These are phyloP conservation scores for Pisolithus orientalis DNA, from an alignment of 768 basidiomycete genomes.

Conservation along the genomic window DNA sequence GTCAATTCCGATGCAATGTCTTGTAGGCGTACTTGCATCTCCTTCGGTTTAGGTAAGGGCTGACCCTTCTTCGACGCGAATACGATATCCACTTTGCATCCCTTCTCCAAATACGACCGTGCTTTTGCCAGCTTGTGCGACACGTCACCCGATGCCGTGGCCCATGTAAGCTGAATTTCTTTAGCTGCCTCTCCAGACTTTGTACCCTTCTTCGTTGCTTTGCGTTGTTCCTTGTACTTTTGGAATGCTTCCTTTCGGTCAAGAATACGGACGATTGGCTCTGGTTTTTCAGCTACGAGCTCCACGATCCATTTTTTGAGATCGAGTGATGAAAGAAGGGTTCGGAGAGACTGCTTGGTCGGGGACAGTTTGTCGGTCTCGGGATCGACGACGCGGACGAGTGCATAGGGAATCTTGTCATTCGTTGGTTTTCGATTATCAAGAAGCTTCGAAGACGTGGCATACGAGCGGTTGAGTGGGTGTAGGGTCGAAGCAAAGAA, in stretches of 20 bases:
- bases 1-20: constrained; percentile 36
- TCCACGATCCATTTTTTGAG: constrained; percentile 41
- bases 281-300: constrained; percentile 43
- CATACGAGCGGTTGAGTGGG: background rate
- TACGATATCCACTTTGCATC: constrained; percentile 49
- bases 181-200: constrained; percentile 37
- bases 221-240: constrained; percentile 32
- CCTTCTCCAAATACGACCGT: constrained; percentile 52
- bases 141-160: constrained; percentile 50
- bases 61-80: constrained; percentile 46
- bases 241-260: constrained; percentile 38
- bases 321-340: constrained; percentile 43
- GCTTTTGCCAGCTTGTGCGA: constrained; percentile 61
- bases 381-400: constrained; percentile 45
- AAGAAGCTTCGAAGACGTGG: constrained; percentile 8
- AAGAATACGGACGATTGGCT: constrained; percentile 57
- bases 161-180: constrained; percentile 72
- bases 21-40: constrained; percentile 40
- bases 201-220: constrained; percentile 26
- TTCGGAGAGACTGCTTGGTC: constrained; percentile 26
- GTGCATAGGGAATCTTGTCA: constrained; percentile 35
- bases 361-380: constrained; percentile 34
- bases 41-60: constrained; percentile 26
- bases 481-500: background rate
- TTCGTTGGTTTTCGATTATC: constrained; percentile 17